phyloP scores from a whole-genome alignment of 1,284 basidiomycete species.

The Malassezia pachydermatis region DNA sequence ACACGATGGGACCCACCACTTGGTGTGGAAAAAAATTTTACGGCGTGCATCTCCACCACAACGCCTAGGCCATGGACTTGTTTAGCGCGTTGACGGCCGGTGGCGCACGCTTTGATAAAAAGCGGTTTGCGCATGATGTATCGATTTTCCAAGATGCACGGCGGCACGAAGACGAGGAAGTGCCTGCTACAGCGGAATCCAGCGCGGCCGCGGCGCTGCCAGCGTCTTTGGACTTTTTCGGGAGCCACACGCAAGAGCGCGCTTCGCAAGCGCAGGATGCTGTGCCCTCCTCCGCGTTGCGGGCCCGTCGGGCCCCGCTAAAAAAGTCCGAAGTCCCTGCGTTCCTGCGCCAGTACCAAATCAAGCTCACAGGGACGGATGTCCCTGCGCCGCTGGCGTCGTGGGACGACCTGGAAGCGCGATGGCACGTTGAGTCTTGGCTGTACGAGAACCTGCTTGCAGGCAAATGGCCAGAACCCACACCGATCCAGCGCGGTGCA shows the following conservation, averaged over 20 bases:
- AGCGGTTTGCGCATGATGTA: slow-evolving; percentile 62
- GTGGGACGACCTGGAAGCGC: slow-evolving; percentile 36
- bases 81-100: slow-evolving; percentile 39
- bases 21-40: neutral
- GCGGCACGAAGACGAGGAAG: slow-evolving; percentile 1
- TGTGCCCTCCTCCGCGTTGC: neutral
- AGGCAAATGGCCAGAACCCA: slow-evolving; percentile 41
- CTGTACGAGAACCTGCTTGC: slow-evolving; percentile 26
- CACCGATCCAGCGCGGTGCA: slow-evolving; percentile 47
- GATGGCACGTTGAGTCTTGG: slow-evolving; percentile 28
- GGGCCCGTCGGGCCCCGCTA: slow-evolving; percentile 3
- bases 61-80: slow-evolving; percentile 38
- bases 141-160: slow-evolving; percentile 55
- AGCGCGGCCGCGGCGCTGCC: slow-evolving; percentile 24
- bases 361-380: slow-evolving; percentile 49
- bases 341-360: slow-evolving; percentile 36
- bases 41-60: neutral
- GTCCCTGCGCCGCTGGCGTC: slow-evolving; percentile 47
- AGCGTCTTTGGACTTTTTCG: slow-evolving; percentile 33
- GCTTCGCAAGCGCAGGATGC: slow-evolving; percentile 6
- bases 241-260: slow-evolving; percentile 16
- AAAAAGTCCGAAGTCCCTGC: slow-evolving; percentile 31
- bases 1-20: neutral
- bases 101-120: slow-evolving; percentile 60
- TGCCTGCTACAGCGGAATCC: neutral